These are phyloP conservation scores for Nakaseomyces delphensis DNA, from an alignment of 1,139 yeast species.

Conservation along the genomic window DNA sequence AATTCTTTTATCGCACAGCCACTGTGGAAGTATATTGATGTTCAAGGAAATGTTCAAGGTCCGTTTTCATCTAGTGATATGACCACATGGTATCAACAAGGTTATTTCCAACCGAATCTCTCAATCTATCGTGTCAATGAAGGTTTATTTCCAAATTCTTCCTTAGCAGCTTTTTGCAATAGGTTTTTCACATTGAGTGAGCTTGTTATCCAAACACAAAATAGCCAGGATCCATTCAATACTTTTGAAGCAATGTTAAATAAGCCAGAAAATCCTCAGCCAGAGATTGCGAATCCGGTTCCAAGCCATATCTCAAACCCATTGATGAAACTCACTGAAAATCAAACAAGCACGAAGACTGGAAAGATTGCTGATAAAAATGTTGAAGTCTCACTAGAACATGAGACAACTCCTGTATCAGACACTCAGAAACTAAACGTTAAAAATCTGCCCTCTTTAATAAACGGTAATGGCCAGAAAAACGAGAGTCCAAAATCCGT, in stretches of 20 bases:
- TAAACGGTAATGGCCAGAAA: background rate
- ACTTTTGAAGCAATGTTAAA: conserved; percentile 17
- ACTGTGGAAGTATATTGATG: conserved; percentile 30
- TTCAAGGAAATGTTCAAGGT: conserved; percentile 29
- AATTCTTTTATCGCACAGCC: conserved; percentile 4
- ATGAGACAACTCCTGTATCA: background rate
- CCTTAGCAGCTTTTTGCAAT: conserved; percentile 23
- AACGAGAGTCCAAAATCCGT: background rate
- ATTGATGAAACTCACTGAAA: background rate
- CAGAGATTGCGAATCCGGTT: background rate
- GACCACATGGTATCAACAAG: conserved; percentile 27
- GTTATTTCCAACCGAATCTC: conserved; percentile 27
- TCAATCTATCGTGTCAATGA: conserved; percentile 23
- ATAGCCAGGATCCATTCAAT: conserved; percentile 24
- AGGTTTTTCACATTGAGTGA: conserved; percentile 24
- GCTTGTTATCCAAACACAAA: conserved; percentile 19
- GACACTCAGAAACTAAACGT: background rate
- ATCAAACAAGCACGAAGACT: background rate
- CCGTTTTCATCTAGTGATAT: conserved; percentile 29
- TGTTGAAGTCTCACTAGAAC: too few species aligned
- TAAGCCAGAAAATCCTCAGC: background rate
- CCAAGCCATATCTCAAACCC: conserved; percentile 1
- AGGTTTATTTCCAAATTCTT: conserved; percentile 9
- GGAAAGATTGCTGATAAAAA: background rate
- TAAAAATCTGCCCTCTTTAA: background rate